Evolutionary conservation across 306 rosid genomes (phyloP).

Genomic region (Glycine latifolia): DNA sequence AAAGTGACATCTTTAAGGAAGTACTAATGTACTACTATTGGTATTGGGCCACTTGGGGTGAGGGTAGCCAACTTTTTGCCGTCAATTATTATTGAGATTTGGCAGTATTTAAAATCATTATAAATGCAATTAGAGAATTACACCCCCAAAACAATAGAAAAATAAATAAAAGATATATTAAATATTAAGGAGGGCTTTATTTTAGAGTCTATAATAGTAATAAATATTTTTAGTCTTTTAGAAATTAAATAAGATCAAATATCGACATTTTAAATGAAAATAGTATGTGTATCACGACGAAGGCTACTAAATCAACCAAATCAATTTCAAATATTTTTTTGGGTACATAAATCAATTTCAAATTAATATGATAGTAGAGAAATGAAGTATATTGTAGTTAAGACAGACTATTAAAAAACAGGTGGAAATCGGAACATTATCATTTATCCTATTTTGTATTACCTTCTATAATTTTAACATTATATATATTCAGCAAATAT

Average conservation of each 20-base stretch:
- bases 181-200: neutral
- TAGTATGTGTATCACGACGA: too few relatives aligned
- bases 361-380: neutral
- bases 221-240: neutral
- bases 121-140: neutral
- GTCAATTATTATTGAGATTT: neutral
- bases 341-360: too few relatives aligned
- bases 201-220: neutral
- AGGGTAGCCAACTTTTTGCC: slow-evolving; percentile 39
- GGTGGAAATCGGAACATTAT: neutral
- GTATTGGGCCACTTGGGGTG: slow-evolving; percentile 44
- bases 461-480: neutral
- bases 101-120: neutral
- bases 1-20: slow-evolving; percentile 4
- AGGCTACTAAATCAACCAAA: too few relatives aligned
- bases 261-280: neutral
- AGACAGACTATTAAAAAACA: neutral
- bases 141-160: neutral
- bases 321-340: too few relatives aligned
- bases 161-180: neutral
- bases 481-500: neutral
- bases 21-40: neutral
- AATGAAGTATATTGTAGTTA: neutral
- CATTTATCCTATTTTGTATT: neutral
- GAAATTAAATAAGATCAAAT: neutral